These are phyloP conservation scores for Blastomyces percursus DNA, from an alignment of 2,329 filamentous ascomycete species.

Conservation along the genomic window DNA sequence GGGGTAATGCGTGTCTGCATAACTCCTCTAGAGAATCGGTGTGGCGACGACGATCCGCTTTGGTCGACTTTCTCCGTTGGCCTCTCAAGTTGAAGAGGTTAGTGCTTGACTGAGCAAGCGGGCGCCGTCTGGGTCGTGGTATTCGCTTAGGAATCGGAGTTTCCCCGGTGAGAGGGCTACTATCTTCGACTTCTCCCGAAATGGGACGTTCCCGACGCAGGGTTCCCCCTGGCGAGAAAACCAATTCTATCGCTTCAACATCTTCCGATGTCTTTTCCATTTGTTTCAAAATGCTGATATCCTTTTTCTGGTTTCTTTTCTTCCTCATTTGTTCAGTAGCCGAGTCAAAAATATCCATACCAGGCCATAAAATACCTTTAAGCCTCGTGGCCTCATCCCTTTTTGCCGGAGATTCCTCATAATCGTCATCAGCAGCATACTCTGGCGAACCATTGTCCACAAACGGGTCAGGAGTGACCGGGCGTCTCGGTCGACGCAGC, in stretches of 20 bases:
- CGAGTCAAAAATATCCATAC: constrained; percentile 44
- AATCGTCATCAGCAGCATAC: constrained; percentile 15
- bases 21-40: constrained; percentile 10
- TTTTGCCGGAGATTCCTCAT: constrained; percentile 15
- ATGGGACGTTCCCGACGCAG: constrained; percentile 37
- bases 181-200: constrained; percentile 37
- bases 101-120: constrained; percentile 24
- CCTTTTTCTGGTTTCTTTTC: constrained; percentile 43
- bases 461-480: constrained; percentile 14
- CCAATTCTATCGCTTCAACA: constrained; percentile 38
- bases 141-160: constrained; percentile 30
- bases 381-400: constrained; percentile 31
- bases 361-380: constrained; percentile 41
- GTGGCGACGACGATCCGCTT: constrained; percentile 9
- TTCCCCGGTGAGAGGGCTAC: constrained; percentile 37
- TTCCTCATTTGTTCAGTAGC: constrained; percentile 39
- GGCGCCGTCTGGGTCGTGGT: constrained; percentile 19
- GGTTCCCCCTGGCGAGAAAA: constrained; percentile 36
- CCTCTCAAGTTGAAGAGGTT: constrained; percentile 22
- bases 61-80: constrained; percentile 21
- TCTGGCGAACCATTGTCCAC: constrained; percentile 15
- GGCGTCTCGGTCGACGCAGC: constrained; percentile 1
- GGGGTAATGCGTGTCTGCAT: constrained; percentile 15
- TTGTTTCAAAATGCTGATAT: constrained; percentile 33
- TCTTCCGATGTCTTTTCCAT: constrained; percentile 37